Percentiles rank a stretch among this genome's conserved stretches.
These are phyloP conservation scores for Suillus spraguei DNA, from an alignment of 768 basidiomycete genomes.

Conservation along the genomic window DNA sequence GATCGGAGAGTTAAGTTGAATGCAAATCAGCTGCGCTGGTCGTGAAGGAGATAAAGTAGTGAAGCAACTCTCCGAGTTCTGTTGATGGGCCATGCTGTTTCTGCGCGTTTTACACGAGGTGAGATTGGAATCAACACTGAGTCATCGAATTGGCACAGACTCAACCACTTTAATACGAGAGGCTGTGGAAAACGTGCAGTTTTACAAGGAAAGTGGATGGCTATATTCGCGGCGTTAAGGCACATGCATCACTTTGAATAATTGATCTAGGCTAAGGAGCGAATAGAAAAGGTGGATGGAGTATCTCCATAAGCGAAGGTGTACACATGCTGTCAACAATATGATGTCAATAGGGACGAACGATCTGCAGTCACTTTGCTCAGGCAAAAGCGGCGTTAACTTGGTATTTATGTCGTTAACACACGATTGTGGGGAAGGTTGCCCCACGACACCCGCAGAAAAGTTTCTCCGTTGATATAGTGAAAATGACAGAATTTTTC, in stretches of 20 bases:
- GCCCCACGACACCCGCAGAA: constrained; percentile 3
- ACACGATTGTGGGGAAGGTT: constrained; percentile 1
- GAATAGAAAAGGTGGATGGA: constrained; percentile 6
- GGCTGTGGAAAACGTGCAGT: constrained; percentile 8
- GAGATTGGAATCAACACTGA: constrained; percentile 1
- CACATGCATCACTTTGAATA: neutral
- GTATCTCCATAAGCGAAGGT: neutral
- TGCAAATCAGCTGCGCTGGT: constrained; percentile 9
- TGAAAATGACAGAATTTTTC: neutral
- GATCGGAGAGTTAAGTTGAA: constrained; percentile 7
- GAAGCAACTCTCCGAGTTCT: constrained; percentile 7
- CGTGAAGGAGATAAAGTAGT: constrained; percentile 8
- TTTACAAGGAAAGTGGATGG: neutral
- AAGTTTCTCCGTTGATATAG: neutral
- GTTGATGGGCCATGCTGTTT: constrained; percentile 10
- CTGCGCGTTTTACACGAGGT: constrained; percentile 10
- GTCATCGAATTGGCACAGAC: constrained; percentile 1
- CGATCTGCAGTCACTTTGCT: constrained; percentile 8
- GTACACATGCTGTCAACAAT: neutral
- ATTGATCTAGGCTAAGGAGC: neutral
- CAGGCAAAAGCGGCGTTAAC: constrained; percentile 7
- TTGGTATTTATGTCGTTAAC: constrained; percentile 9
- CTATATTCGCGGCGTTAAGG: constrained; percentile 6
- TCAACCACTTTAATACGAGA: constrained; percentile 4
- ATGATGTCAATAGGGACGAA: constrained; percentile 3